Percentiles rank a stretch among this genome's conserved stretches.
phyloP scores from a whole-genome alignment of 352 stramenopile genomes.

The Phytophthora sp. region DNA sequence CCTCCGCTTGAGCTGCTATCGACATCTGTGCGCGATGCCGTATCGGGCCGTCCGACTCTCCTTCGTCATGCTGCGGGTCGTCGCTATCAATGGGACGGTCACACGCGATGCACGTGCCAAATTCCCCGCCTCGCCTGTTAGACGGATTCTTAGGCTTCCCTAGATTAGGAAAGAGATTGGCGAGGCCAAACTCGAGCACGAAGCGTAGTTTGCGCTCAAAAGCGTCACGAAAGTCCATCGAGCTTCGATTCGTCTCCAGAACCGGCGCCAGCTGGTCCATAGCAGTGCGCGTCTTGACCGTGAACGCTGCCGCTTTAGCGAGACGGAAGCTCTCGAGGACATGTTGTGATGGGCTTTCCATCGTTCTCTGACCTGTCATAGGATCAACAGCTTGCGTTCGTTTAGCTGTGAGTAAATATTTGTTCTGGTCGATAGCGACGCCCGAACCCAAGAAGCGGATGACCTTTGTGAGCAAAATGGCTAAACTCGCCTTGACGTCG shows the following conservation, averaged over 20 bases:
- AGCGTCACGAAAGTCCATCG: conserved; percentile 51
- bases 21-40: conserved; percentile 20
- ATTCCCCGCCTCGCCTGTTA: conserved; percentile 31
- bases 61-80: conserved; percentile 6
- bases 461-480: conserved; percentile 57
- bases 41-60: conserved; percentile 15
- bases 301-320: conserved; percentile 52
- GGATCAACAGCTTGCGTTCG: conserved; percentile 41
- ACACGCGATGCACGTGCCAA: conserved; percentile 69
- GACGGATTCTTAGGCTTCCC: conserved; percentile 42
- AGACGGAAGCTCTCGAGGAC: conserved; percentile 60
- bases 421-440: conserved; percentile 70
- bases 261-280: conserved; percentile 64
- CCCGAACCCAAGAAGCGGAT: conserved; percentile 63
- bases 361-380: conserved; percentile 42
- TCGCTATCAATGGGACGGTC: conserved; percentile 61
- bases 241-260: conserved; percentile 40
- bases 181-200: conserved; percentile 62
- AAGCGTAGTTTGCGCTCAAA: conserved; percentile 56
- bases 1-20: not conserved
- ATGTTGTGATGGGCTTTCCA: conserved; percentile 50
- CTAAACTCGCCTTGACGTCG: conserved; percentile 46
- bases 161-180: conserved; percentile 65
- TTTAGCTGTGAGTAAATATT: conserved; percentile 54
- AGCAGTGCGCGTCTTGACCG: conserved; percentile 39